These are phyloP conservation scores for Ophiocordyceps sinensis DNA, from an alignment of 2,329 filamentous ascomycete species.

Conservation along the genomic window DNA sequence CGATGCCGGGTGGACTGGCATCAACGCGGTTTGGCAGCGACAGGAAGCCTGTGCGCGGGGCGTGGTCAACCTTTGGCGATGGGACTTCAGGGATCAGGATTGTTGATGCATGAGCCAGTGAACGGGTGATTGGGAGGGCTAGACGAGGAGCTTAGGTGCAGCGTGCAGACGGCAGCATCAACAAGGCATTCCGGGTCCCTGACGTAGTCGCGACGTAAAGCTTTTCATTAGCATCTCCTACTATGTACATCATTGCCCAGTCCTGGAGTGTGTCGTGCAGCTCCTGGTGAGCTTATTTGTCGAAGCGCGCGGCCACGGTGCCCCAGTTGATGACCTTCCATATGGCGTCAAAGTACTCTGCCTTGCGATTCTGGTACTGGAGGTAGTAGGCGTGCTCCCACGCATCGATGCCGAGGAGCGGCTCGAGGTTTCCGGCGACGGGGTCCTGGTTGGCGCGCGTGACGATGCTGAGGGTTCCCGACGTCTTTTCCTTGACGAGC, in stretches of 20 bases:
- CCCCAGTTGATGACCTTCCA: conserved; percentile 98
- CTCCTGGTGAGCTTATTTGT: conserved; percentile 20
- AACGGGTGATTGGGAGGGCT: too few species aligned
- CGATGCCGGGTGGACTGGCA: neutral
- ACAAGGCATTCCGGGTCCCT: too few species aligned
- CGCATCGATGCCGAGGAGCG: conserved; percentile 78
- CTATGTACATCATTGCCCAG: neutral
- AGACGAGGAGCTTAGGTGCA: too few species aligned
- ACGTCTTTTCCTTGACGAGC: conserved; percentile 59
- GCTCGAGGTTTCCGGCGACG: conserved; percentile 67
- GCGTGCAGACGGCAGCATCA: too few species aligned
- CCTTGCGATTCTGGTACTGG: conserved; percentile 95
- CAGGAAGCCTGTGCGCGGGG: too few species aligned
- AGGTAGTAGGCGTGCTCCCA: conserved; percentile 97
- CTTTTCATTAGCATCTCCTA: neutral
- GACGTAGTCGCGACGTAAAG: too few species aligned
- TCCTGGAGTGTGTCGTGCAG: too few species aligned
- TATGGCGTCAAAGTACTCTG: conserved; percentile 83
- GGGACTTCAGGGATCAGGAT: too few species aligned
- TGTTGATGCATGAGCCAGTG: too few species aligned
- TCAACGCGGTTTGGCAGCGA: too few species aligned
- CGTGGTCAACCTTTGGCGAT: too few species aligned
- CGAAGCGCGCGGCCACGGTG: conserved; percentile 65
- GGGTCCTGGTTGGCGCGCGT: conserved; percentile 82
- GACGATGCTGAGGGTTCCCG: conserved; percentile 46